Base-by-base conservation (phyloP, 495 filamentous ascomycete genomes). In the Aspergillus asperescens region DNA sequence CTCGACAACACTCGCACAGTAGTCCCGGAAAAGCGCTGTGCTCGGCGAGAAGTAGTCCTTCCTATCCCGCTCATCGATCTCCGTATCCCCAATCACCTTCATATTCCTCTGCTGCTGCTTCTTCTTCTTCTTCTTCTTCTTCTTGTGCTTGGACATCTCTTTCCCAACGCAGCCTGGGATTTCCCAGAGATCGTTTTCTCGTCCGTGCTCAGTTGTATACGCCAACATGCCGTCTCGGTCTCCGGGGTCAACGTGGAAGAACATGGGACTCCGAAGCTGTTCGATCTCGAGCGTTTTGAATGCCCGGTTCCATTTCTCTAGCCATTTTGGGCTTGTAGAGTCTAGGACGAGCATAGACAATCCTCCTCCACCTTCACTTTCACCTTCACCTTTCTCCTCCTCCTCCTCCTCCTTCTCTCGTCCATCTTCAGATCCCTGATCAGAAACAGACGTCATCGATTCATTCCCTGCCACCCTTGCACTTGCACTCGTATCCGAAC, bases 31-130 rank as follows among this genome's bases (percentile, higher is more conserved):
- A 5, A 85, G 70, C 0, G 64, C 62, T 0, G 75, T 77, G 3
- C 75, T 80, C 0, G 81, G 83, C 0, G 77, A 80, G 63, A 76
- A 84, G 58, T 85, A 86, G 54, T 85, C 81, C 56, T 82, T 82
- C 9, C 82, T 72, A 48, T 86, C 81, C 54, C 82, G 68, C 59
- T 85, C 82, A 48, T 85, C 81, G 20, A 87, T 77, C 34, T 77
- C 72, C 9, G 67, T 62, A 3, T 65, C 62, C 12, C 67, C 57
- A 0, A 67, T 58, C 6, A 64, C 60, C 23, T 62, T 66, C 6
- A 60, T 62, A 55, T 49, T 49, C 13, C 19, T 49, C 12, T n/a
- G 15, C 46, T 38, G 28, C 13, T 18, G 7, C 32, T 29, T 29
- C 25, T 31, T 13, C 24, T 7, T n/a, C 25, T 24, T 64, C 60